A percentile compares a stretch with the other conserved stretches of the same genome.
phyloP scores from a whole-genome alignment of 805 yeast species.

The Candida chilensis region DNA sequence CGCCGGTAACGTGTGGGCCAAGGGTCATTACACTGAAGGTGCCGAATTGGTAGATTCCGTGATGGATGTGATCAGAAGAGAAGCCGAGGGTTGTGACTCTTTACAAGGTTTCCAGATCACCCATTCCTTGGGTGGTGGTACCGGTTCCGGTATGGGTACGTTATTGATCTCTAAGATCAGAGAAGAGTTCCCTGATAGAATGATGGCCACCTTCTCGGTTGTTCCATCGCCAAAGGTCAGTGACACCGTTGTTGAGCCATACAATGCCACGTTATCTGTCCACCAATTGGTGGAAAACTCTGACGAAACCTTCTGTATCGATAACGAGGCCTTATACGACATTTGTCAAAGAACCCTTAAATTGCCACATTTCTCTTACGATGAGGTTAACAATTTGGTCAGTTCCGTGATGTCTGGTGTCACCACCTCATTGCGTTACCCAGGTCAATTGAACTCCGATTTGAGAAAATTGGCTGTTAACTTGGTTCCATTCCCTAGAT shows the following conservation, averaged over 20 bases:
- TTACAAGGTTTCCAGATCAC: slow-evolving; percentile 92
- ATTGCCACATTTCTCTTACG: slow-evolving; percentile 69
- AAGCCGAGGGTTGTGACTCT: slow-evolving; percentile 88
- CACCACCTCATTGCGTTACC: slow-evolving; percentile 88
- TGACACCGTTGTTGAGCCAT: slow-evolving; percentile 93
- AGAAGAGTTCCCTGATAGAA: slow-evolving; percentile 91
- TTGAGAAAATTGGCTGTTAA: slow-evolving; percentile 89
- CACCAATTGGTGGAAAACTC: slow-evolving; percentile 88
- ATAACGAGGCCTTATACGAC: slow-evolving; percentile 87
- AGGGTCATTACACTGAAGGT: slow-evolving; percentile 95
- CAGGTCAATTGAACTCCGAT: slow-evolving; percentile 92
- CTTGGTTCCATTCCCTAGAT: slow-evolving; percentile 90
- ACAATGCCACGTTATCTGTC: slow-evolving; percentile 84
- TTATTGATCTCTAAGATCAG: slow-evolving; percentile 74
- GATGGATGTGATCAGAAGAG: slow-evolving; percentile 84
- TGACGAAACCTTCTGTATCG: slow-evolving; percentile 92
- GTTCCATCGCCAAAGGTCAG: slow-evolving; percentile 87
- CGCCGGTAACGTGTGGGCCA: slow-evolving; percentile 96
- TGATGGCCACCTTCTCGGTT: slow-evolving; percentile 93
- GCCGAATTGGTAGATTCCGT: slow-evolving; percentile 90
- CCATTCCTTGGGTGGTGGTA: slow-evolving; percentile 83
- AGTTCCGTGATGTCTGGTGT: slow-evolving; percentile 94
- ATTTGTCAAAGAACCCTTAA: slow-evolving; percentile 84
- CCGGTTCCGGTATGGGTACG: slow-evolving; percentile 97
- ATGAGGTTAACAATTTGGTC: slow-evolving; percentile 73